Percentiles rank a stretch among this genome's conserved stretches.
phyloP scores from a whole-genome alignment of 2,329 filamentous ascomycete species.

The Sporothrix pallida region DNA sequence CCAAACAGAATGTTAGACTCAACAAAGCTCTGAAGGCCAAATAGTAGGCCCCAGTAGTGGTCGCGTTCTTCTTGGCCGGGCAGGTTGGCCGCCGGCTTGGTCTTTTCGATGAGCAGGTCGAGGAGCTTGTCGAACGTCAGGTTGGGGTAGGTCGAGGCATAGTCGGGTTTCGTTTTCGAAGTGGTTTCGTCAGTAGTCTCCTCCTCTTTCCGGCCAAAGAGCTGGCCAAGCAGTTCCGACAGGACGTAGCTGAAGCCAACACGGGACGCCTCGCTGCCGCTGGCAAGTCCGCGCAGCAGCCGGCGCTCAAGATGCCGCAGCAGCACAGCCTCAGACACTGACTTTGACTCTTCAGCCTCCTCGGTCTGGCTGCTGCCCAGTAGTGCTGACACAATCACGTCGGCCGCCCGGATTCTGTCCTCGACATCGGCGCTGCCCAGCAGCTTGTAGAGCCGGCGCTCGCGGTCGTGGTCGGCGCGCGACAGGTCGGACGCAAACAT shows the following conservation, averaged over 20 bases:
- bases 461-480: slow-evolving; percentile 61
- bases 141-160: slow-evolving; percentile 55
- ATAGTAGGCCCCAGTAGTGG: slow-evolving; percentile 81
- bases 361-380: slow-evolving; percentile 47
- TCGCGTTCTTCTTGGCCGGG: slow-evolving; percentile 81
- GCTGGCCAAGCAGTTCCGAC: slow-evolving; percentile 76
- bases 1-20: slow-evolving; percentile 75
- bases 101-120: slow-evolving; percentile 61
- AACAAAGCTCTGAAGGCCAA: slow-evolving; percentile 85
- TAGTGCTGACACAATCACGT: slow-evolving; percentile 62
- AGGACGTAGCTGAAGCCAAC: slow-evolving; percentile 89
- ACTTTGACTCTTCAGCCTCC: slow-evolving; percentile 31
- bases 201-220: slow-evolving; percentile 60
- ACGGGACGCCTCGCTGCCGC: slow-evolving; percentile 84
- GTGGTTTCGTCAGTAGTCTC: neutral
- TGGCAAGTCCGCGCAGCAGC: slow-evolving; percentile 86
- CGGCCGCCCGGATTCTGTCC: slow-evolving; percentile 64
- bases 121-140: slow-evolving; percentile 63
- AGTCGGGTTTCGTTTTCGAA: slow-evolving; percentile 40
- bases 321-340: slow-evolving; percentile 59
- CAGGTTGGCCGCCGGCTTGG: slow-evolving; percentile 58
- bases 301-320: slow-evolving; percentile 67
- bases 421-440: slow-evolving; percentile 64
- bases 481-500: slow-evolving; percentile 60
- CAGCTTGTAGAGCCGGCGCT: slow-evolving; percentile 65